A percentile compares a stretch with the other conserved stretches of the same genome.
phyloP scores from a whole-genome alignment of 1,284 basidiomycete genomes.

The Paramarasmius palmivorus region DNA sequence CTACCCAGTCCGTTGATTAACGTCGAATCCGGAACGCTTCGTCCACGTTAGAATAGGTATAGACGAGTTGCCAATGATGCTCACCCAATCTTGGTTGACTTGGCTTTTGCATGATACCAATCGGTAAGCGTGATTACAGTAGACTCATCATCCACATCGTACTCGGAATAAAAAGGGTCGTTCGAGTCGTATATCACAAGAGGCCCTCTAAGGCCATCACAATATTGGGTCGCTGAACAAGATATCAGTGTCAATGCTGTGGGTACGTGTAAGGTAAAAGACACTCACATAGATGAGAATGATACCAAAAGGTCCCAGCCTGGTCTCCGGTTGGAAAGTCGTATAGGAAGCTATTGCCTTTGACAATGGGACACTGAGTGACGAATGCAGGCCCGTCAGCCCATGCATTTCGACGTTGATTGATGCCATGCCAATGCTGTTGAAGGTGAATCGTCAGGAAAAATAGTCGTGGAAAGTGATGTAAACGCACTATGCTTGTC shows the following conservation, averaged over 20 bases:
- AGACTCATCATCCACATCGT: constrained; percentile 43
- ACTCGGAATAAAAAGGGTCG: constrained; percentile 41
- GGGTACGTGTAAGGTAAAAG: constrained; percentile 12
- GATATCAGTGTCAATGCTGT: neutral
- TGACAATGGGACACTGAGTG: constrained; percentile 41
- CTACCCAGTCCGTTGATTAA: constrained; percentile 47
- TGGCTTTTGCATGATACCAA: constrained; percentile 27
- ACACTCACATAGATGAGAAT: constrained; percentile 41
- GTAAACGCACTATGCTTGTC: neutral
- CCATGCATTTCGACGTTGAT: constrained; percentile 32
- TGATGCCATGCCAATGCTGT: constrained; percentile 43
- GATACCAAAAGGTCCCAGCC: constrained; percentile 46
- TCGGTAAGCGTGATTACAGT: constrained; percentile 32
- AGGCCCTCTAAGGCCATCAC: constrained; percentile 47
- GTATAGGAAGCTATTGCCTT: constrained; percentile 34
- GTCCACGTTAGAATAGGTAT: neutral
- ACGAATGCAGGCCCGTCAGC: constrained; percentile 34
- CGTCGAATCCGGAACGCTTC: constrained; percentile 33
- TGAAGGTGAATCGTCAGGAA: no score
- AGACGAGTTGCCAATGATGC: neutral
- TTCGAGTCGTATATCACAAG: constrained; percentile 47
- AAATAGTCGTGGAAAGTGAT: neutral
- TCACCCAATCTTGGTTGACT: neutral
- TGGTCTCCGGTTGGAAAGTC: constrained; percentile 32
- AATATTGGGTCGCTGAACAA: constrained; percentile 31